A percentile compares a stretch with the other conserved stretches of the same genome.
Conservation (phyloP, 306 rosid genomes). For the Canavalia ensiformis region DNA sequence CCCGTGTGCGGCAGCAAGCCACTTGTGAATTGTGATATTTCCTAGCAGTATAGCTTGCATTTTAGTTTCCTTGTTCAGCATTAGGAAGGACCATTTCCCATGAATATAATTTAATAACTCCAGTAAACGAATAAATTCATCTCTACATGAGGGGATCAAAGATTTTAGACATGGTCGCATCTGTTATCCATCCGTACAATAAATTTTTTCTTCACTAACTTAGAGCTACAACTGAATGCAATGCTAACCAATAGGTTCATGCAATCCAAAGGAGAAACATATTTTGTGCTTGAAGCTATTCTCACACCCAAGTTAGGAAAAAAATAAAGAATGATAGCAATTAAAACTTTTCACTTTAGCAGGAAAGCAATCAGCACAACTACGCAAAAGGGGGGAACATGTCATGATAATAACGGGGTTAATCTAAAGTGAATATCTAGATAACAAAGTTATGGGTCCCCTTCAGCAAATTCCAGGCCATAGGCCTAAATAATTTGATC, state of each 20-base stretch:
- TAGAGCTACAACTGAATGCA: background rate
- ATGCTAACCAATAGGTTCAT: background rate
- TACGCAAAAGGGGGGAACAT: no score
- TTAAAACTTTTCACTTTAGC: background rate
- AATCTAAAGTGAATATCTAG: background rate
- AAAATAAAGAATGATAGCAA: background rate
- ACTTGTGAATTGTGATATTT: constrained; percentile 48
- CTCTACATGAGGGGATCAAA: constrained; percentile 50
- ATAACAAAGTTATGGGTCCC: background rate
- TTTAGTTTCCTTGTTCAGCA: constrained; percentile 46
- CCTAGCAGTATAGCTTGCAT: constrained; percentile 17
- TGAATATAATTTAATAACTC: constrained; percentile 60
- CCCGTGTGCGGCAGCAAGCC: constrained; percentile 45
- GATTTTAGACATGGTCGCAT: background rate
- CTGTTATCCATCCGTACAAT: background rate
- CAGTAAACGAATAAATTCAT: constrained; percentile 60
- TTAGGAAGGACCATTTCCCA: constrained; percentile 61
- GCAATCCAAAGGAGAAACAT: background rate
- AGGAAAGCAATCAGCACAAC: background rate
- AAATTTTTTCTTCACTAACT: background rate
- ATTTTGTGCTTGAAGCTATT: background rate
- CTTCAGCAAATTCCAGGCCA: background rate
- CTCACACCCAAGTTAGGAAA: background rate
- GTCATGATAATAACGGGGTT: background rate
- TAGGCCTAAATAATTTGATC: constrained; percentile 14